A percentile compares a stretch with the other conserved stretches of the same genome.
phyloP scores from a whole-genome alignment of 768 basidiomycete species.

The Macrolepiota dolichaula region DNA sequence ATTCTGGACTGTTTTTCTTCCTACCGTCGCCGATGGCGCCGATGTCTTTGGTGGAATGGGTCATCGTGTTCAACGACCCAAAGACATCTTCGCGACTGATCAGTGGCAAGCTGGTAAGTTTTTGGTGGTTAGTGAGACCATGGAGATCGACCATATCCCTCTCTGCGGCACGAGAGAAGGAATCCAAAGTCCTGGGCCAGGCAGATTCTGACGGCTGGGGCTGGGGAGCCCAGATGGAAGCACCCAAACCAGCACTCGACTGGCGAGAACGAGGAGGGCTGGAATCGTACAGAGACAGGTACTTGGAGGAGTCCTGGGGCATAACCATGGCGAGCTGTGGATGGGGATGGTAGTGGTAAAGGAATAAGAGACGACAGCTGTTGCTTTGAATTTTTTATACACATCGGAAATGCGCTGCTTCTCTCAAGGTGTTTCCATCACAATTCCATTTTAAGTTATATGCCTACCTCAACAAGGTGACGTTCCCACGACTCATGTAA shows the following conservation, averaged over 20 bases:
- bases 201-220: conserved; percentile 62
- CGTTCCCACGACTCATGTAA: conserved; percentile 12
- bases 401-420: conserved; percentile 28
- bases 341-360: conserved; percentile 37
- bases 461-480: conserved; percentile 26
- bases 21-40: conserved; percentile 82
- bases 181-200: conserved; percentile 67
- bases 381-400: conserved; percentile 31
- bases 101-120: conserved; percentile 20
- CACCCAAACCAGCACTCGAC: conserved; percentile 33
- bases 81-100: conserved; percentile 63
- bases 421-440: conserved; percentile 26
- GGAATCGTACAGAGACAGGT: conserved; percentile 37
- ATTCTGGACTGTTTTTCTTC: conserved; percentile 56
- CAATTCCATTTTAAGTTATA: conserved; percentile 29
- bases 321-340: conserved; percentile 26
- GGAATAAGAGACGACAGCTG: conserved; percentile 33
- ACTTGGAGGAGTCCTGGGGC: conserved; percentile 28
- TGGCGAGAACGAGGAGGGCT: conserved; percentile 37
- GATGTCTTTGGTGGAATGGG: conserved; percentile 38
- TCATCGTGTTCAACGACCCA: conserved; percentile 42
- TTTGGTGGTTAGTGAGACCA: conserved; percentile 16
- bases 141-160: conserved; percentile 27
- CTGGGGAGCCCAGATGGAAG: conserved; percentile 83
- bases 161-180: conserved; percentile 54